phyloP scores from a whole-genome alignment of 768 basidiomycete genomes.

The Mycena rebaudengoi region DNA sequence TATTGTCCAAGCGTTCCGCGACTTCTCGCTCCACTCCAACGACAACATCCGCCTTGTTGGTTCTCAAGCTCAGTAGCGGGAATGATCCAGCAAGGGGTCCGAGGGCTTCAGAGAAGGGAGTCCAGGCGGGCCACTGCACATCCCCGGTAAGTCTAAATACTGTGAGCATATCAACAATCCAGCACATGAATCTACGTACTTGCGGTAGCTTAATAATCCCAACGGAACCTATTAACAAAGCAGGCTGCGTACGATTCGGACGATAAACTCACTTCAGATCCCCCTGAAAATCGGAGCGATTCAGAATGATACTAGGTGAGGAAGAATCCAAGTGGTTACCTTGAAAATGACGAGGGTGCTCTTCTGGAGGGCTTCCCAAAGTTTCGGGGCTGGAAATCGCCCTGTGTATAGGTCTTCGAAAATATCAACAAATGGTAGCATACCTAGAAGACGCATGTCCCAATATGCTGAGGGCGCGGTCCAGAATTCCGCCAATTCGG shows the following conservation, averaged over 20 bases:
- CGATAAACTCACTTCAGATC: slow-evolving; percentile 83
- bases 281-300: slow-evolving; percentile 54
- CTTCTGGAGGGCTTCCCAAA: slow-evolving; percentile 59
- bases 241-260: too few relatives aligned
- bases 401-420: too few relatives aligned
- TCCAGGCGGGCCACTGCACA: slow-evolving; percentile 85
- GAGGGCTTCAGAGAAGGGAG: slow-evolving; percentile 76
- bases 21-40: slow-evolving; percentile 79
- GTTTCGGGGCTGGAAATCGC: slow-evolving; percentile 55
- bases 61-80: slow-evolving; percentile 85
- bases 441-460: too few relatives aligned
- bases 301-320: not conserved
- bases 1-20: slow-evolving; percentile 72
- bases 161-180: not conserved
- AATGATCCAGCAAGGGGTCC: slow-evolving; percentile 84
- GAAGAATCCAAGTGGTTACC: slow-evolving; percentile 42
- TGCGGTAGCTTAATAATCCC: slow-evolving; percentile 69
- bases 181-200: slow-evolving; percentile 56
- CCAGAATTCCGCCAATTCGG: slow-evolving; percentile 65
- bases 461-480: slow-evolving; percentile 80
- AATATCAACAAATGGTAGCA: too few relatives aligned
- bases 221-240: not conserved
- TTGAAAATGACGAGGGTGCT: slow-evolving; percentile 88
- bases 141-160: slow-evolving; percentile 82
- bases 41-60: slow-evolving; percentile 95